phyloP scores from a whole-genome alignment of 371 early-diverging fungal species.

The Capillidium heterosporum region DNA sequence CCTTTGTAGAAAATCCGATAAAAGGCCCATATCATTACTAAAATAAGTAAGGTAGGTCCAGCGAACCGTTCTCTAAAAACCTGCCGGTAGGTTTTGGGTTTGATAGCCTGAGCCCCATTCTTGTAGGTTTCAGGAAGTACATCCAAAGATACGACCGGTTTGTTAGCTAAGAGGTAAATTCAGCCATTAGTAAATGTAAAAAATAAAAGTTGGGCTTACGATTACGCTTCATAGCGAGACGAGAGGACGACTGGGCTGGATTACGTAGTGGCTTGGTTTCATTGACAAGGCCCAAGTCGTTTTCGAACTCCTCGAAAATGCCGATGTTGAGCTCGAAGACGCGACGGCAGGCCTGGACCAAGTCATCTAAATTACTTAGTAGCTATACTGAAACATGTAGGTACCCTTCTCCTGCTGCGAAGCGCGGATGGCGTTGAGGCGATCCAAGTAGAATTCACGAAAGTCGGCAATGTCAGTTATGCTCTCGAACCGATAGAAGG shows the following conservation, averaged over 20 bases:
- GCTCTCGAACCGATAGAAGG: slow-evolving; percentile 21
- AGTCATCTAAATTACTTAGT: slow-evolving; percentile 11
- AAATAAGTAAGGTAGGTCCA: too few species aligned
- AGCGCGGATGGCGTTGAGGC: slow-evolving; percentile 16
- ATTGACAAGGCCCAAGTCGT: neutral
- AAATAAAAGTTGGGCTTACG: neutral
- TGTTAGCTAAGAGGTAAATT: too few species aligned
- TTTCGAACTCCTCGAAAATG: slow-evolving; percentile 12
- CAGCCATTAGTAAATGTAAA: too few species aligned
- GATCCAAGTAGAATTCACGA: slow-evolving; percentile 22
- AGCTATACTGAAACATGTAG: too few species aligned
- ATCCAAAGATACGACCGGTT: too few species aligned
- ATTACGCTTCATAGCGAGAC: neutral
- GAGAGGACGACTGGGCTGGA: neutral
- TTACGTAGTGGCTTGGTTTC: neutral
- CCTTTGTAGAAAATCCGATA: too few species aligned
- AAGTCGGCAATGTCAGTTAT: slow-evolving; percentile 25
- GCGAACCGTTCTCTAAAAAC: too few species aligned
- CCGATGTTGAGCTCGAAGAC: slow-evolving; percentile 25
- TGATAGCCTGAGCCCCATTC: too few species aligned
- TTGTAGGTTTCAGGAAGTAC: too few species aligned
- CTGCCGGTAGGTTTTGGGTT: too few species aligned
- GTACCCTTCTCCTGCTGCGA: neutral
- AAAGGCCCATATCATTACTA: too few species aligned
- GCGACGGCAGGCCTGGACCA: slow-evolving; percentile 19